Conservation (phyloP, 208 protist genomes). For the Trypanosomatidae sp. region DNA sequence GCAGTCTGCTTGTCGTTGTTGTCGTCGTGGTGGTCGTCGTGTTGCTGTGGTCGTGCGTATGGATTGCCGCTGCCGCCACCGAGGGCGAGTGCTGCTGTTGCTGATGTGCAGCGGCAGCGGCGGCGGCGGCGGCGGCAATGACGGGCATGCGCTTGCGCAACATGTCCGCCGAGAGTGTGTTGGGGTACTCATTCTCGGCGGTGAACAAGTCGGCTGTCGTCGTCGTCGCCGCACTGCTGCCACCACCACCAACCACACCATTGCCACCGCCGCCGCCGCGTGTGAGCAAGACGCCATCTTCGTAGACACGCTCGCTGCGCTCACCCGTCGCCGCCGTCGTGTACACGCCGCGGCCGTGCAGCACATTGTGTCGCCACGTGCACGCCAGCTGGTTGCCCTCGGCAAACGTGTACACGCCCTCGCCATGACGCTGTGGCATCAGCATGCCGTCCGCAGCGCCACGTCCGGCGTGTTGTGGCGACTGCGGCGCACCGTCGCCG, state of each 20-base stretch:
- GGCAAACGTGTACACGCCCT: slow-evolving; percentile 49
- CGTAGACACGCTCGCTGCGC: slow-evolving; percentile 27
- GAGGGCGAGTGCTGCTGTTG: too few species aligned
- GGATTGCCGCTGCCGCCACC: too few species aligned
- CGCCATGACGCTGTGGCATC: slow-evolving; percentile 50
- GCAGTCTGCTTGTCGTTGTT: too few species aligned
- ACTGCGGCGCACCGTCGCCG: background rate
- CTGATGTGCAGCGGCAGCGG: too few species aligned
- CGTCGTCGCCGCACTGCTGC: background rate
- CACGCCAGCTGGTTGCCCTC: slow-evolving; percentile 60
- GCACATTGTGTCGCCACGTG: slow-evolving; percentile 66
- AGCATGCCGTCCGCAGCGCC: slow-evolving; percentile 1
- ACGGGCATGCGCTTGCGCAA: too few species aligned
- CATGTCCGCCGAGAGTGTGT: slow-evolving; percentile 41
- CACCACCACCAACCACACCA: too few species aligned
- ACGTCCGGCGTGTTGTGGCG: too few species aligned
- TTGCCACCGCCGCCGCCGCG: too few species aligned
- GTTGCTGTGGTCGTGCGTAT: too few species aligned
- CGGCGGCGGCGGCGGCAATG: too few species aligned
- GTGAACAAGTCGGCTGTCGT: slow-evolving; percentile 25
- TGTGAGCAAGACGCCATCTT: slow-evolving; percentile 40
- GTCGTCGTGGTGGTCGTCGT: too few species aligned
- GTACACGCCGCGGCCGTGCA: slow-evolving; percentile 59
- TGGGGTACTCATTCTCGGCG: slow-evolving; percentile 64
- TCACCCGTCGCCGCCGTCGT: slow-evolving; percentile 23